Conservation (phyloP, 108 stramenopile species). For the Skeletonema menzelii region DNA sequence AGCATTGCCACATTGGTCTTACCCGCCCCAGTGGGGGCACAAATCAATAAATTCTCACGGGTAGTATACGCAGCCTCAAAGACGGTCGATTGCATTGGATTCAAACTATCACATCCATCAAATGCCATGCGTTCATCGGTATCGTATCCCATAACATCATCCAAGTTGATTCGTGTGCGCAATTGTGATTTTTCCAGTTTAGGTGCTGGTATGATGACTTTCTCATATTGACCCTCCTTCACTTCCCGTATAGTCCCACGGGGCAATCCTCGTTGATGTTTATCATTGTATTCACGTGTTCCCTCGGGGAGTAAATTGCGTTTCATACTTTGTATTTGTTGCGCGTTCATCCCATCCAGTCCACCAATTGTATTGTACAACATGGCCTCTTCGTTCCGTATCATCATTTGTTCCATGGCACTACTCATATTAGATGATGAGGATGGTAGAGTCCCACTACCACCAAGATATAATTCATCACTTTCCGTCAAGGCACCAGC, state of each 20-base stretch:
- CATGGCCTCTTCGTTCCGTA: slow-evolving; percentile 19
- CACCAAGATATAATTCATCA: slow-evolving; percentile 34
- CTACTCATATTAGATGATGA: slow-evolving; percentile 15
- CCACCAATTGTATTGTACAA: slow-evolving; percentile 10
- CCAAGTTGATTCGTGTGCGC: slow-evolving; percentile 52
- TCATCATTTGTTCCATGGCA: slow-evolving; percentile 18
- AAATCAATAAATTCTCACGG: slow-evolving; percentile 95
- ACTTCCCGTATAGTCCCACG: slow-evolving; percentile 70
- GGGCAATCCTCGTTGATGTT: slow-evolving; percentile 51
- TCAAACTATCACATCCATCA: slow-evolving; percentile 75
- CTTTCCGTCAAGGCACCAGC: slow-evolving; percentile 79
- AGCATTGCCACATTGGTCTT: slow-evolving; percentile 99
- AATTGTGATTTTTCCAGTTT: slow-evolving; percentile 54
- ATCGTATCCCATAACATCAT: slow-evolving; percentile 56
- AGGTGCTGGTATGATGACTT: slow-evolving; percentile 82
- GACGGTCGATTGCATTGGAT: slow-evolving; percentile 95
- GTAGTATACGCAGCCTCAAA: slow-evolving; percentile 88
- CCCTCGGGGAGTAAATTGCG: slow-evolving; percentile 68
- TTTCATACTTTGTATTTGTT: slow-evolving; percentile 61
- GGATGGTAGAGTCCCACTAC: not conserved
- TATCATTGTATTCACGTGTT: slow-evolving; percentile 52
- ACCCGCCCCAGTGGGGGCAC: slow-evolving; percentile 97
- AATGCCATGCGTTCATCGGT: slow-evolving; percentile 63
- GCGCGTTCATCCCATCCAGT: slow-evolving; percentile 32
- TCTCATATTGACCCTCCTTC: slow-evolving; percentile 64